Evolutionary conservation across 2,329 filamentous ascomycete species (phyloP).

Genomic region (Drechslerella stenobrocha): DNA sequence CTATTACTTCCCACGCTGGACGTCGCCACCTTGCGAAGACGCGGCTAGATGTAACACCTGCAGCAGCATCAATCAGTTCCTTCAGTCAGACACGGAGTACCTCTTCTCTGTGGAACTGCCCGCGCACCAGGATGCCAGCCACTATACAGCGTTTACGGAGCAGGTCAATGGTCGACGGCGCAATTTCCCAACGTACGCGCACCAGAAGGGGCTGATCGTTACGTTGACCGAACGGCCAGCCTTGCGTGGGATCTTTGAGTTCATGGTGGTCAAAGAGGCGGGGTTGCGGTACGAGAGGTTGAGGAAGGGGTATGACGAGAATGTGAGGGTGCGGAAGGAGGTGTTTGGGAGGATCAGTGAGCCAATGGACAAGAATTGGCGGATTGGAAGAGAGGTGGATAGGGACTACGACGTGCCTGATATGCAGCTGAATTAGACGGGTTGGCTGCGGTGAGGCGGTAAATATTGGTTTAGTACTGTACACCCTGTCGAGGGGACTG

Average conservation of each 20-base stretch:
- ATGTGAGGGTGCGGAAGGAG: background rate
- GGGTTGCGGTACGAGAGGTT: constrained; percentile 2
- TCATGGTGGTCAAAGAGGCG: constrained; percentile 13
- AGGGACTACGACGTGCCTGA: background rate
- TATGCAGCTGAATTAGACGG: background rate
- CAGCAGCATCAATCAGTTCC: constrained; percentile 26
- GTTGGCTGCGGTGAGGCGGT: no score
- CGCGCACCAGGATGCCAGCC: background rate
- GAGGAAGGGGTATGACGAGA: constrained; percentile 1
- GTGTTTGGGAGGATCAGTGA: background rate
- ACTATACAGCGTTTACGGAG: constrained; percentile 7
- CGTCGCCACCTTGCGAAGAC: constrained; percentile 13
- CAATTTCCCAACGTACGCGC: no score
- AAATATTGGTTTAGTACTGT: no score
- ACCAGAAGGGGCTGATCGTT: no score
- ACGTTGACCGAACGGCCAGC: background rate
- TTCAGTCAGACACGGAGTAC: constrained; percentile 27
- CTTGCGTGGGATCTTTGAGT: constrained; percentile 3
- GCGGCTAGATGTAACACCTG: constrained; percentile 24
- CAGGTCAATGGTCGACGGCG: background rate
- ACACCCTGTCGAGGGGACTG: no score
- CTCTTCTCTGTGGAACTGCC: background rate
- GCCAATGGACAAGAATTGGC: background rate
- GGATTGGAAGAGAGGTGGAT: background rate
- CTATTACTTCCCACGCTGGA: constrained; percentile 31